These are phyloP conservation scores for Colletotrichum musicola DNA, from an alignment of 2,329 filamentous ascomycete genomes.

Conservation along the genomic window DNA sequence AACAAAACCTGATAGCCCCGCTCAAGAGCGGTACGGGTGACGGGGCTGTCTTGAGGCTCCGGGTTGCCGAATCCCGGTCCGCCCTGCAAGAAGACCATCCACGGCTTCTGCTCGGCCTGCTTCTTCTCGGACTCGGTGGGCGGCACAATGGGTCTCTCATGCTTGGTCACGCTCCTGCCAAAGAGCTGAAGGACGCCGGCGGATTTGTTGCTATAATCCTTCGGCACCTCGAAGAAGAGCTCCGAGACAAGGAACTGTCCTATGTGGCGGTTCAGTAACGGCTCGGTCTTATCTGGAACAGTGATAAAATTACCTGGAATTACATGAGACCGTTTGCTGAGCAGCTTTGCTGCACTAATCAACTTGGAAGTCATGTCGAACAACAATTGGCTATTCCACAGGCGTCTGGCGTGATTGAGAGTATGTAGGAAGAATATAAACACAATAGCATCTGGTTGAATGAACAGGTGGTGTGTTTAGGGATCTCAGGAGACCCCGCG, in stretches of 20 bases:
- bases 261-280: conserved; percentile 47
- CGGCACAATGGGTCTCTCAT: conserved; percentile 71
- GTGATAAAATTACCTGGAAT: conserved; percentile 44
- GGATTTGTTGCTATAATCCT: conserved; percentile 77
- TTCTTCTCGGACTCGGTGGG: conserved; percentile 51
- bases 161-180: conserved; percentile 77
- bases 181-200: conserved; percentile 79
- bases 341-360: conserved; percentile 53
- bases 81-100: conserved; percentile 83
- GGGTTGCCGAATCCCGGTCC: conserved; percentile 85
- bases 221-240: conserved; percentile 87
- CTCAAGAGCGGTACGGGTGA: conserved; percentile 78
- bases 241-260: conserved; percentile 83
- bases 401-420: background rate
- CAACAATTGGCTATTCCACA: background rate
- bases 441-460: background rate
- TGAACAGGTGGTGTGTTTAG: background rate
- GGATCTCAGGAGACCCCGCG: conserved; percentile 27
- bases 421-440: background rate
- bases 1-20: conserved; percentile 88
- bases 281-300: background rate
- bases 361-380: conserved; percentile 35
- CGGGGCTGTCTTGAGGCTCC: conserved; percentile 78
- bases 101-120: conserved; percentile 61
- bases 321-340: conserved; percentile 58